Evolutionary conservation across 2,329 filamentous ascomycete genomes (phyloP), one percentile per base, ranked within the genome.

Genomic region (Fusarium kyushuense): DNA sequence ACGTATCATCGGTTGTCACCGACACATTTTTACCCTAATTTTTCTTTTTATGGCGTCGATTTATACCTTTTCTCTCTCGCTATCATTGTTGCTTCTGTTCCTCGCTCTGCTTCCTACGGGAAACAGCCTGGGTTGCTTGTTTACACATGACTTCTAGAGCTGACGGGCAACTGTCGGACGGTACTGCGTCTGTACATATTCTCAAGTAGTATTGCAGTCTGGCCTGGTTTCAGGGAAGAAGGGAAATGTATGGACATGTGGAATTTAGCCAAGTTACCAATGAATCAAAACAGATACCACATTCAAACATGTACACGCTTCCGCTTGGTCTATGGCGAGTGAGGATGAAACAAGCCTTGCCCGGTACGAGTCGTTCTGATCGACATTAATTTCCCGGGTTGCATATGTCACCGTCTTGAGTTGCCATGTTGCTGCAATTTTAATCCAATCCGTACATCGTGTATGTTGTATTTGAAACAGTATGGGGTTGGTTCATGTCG

Each of bases 1-100:
- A 63, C 67, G 60, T 65, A 53, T 30, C 64, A 61, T 58, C 60
- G 67, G 67, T 70, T 60, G 53, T 65, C 67, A 70, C 67, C 67
- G 67, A 70, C 65, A 46, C 53, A 16, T 48, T 58, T 55, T 53
- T 69, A 38, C 32, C 57, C 52, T 70, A 63, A 67, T 65, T 67
- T 57, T 67, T 59, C 57, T 54, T 52, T 64, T 69, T 70, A 25
- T 65, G 43, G 62, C 57, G 60, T 64, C 65, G 65, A 48, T 68
- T 58, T 56, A 47, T 45, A 45, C 45, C 33, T 46, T 53, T 54
- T 19, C n/a, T 36, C 33, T 8, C 19, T 42, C 33, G 33, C 33
- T 42, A 32, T 42, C 21, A 21, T 40, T 45, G 43, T 63, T 45
- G 32, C 42, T 40, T 63, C 38, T 27, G 17, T 12, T 59, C 64